Evolutionary conservation across 2,329 filamentous ascomycete genomes (phyloP).

Genomic region (Aspergillus ruber): DNA sequence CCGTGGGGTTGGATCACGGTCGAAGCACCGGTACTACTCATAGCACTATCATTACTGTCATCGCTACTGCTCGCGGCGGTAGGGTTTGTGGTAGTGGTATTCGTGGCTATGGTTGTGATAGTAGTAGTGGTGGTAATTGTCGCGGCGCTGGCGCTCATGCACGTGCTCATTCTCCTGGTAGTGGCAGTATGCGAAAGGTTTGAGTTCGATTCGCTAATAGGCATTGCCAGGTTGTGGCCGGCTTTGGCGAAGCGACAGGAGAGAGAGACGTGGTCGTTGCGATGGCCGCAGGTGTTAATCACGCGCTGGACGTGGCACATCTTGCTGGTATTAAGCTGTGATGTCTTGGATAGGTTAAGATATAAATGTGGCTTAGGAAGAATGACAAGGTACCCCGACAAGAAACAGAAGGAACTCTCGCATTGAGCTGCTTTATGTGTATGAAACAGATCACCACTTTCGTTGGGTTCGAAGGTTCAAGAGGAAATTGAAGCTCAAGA

Average conservation of each 20-base stretch:
- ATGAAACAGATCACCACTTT: too few species aligned
- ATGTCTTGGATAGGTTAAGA: too few species aligned
- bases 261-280: slow-evolving; percentile 16
- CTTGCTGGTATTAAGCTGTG: not conserved
- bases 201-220: not conserved
- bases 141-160: not conserved
- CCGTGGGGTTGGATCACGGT: not conserved
- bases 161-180: not conserved
- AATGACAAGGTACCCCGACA: too few species aligned
- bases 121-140: not conserved
- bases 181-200: not conserved
- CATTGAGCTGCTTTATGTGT: too few species aligned
- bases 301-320: slow-evolving; percentile 19
- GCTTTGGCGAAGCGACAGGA: slow-evolving; percentile 11
- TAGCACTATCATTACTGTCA: not conserved
- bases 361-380: too few species aligned
- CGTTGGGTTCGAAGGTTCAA: too few species aligned
- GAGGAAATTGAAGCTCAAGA: not conserved
- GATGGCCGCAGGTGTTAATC: slow-evolving; percentile 16
- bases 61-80: too few species aligned
- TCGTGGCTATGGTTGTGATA: not conserved
- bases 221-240: not conserved
- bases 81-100: too few species aligned
- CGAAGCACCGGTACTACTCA: not conserved
- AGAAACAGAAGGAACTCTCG: too few species aligned